A percentile compares a stretch with the other conserved stretches of the same genome.
These are phyloP conservation scores for Exophiala lecanii-corni DNA, from an alignment of 2,329 filamentous ascomycete species.

Conservation along the genomic window DNA sequence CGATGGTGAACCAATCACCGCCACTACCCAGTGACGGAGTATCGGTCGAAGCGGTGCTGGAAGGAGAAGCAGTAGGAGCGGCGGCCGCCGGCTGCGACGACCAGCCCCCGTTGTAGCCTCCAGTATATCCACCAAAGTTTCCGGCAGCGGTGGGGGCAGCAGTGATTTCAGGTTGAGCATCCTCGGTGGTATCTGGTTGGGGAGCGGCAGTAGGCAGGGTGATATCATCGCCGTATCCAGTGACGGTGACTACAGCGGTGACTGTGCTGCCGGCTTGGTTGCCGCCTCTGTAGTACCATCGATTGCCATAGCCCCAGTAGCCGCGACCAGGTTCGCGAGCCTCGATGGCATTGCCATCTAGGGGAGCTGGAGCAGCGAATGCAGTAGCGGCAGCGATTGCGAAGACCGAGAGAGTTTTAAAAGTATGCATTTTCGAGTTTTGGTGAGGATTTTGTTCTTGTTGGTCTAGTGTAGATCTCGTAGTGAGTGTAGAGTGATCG, in stretches of 20 bases:
- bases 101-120: not conserved
- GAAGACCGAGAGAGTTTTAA: constrained; percentile 25
- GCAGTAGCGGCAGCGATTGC: constrained; percentile 27
- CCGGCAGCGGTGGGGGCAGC: constrained; percentile 5
- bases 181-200: too few species aligned
- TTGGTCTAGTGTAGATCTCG: not conserved
- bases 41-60: constrained; percentile 33
- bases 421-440: constrained; percentile 1
- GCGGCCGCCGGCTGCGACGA: not conserved
- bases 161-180: constrained; percentile 2
- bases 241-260: constrained; percentile 14
- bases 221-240: constrained; percentile 3
- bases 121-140: not conserved
- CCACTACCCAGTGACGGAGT: constrained; percentile 1
- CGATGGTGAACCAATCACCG: constrained; percentile 21
- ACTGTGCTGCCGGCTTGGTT: not conserved
- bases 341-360: constrained; percentile 7
- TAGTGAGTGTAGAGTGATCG: not conserved
- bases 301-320: constrained; percentile 9
- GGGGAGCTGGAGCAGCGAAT: constrained; percentile 29
- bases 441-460: not conserved
- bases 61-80: constrained; percentile 49
- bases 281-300: constrained; percentile 7
- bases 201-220: constrained; percentile 2
- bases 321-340: constrained; percentile 8